These are phyloP conservation scores for Colletotrichum orchidophilum DNA, from an alignment of 2,329 filamentous ascomycete species.

Conservation along the genomic window DNA sequence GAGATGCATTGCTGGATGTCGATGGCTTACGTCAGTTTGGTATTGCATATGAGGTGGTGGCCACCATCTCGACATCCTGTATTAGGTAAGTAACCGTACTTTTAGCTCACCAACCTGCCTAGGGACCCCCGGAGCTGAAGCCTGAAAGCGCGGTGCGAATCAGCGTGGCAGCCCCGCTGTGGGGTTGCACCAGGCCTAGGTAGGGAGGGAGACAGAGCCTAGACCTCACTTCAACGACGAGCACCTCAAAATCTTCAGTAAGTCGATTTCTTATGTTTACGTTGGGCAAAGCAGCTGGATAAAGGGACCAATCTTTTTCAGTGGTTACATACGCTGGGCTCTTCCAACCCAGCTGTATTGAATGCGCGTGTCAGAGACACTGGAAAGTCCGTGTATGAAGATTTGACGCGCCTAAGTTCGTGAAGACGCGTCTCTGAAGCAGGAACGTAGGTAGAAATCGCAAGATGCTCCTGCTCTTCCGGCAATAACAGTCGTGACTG, in stretches of 20 bases:
- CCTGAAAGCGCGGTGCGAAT: constrained; percentile 3
- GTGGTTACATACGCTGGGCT: not conserved
- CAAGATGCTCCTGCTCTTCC: constrained; percentile 4
- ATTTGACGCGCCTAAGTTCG: constrained; percentile 1
- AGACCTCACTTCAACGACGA: constrained; percentile 3
- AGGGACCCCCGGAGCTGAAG: not conserved
- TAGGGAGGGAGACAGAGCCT: not conserved
- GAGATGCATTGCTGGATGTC: not conserved
- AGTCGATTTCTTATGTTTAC: not conserved
- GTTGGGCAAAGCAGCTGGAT: not conserved
- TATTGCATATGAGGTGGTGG: constrained; percentile 1
- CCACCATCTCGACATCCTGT: not conserved
- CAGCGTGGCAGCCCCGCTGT: constrained; percentile 24
- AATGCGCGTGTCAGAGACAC: not conserved
- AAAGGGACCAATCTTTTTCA: not conserved
- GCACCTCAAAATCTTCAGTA: constrained; percentile 18
- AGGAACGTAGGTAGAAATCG: not conserved
- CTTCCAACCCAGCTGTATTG: too few species aligned
- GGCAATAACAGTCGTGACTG: not conserved
- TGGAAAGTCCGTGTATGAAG: not conserved
- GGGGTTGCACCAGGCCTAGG: constrained; percentile 13
- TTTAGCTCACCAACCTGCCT: not conserved
- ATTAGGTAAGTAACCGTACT: too few species aligned
- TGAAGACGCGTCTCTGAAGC: constrained; percentile 6
- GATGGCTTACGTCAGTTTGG: not conserved